These are phyloP conservation scores for Botryobasidium botryosum DNA, from an alignment of 768 basidiomycete genomes.

Conservation along the genomic window DNA sequence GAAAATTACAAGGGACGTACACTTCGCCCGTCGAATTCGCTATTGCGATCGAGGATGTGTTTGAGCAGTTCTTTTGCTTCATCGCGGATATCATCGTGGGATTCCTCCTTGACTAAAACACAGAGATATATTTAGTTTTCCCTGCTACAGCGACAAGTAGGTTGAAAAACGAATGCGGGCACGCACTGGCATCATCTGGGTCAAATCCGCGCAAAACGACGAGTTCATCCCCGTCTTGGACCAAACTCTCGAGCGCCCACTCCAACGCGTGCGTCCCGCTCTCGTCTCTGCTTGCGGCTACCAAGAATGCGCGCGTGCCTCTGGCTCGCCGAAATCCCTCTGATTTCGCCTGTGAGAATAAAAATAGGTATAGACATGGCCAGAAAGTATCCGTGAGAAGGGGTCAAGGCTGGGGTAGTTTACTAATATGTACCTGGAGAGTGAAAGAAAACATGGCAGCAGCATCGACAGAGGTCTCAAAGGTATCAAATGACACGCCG, in stretches of 20 bases:
- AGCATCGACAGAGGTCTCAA: slow-evolving; percentile 28
- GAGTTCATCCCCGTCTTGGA: slow-evolving; percentile 82
- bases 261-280: slow-evolving; percentile 77
- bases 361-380: neutral
- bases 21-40: slow-evolving; percentile 64
- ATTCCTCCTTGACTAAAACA: slow-evolving; percentile 37
- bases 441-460: slow-evolving; percentile 82
- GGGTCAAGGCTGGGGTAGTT: neutral
- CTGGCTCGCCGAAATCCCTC: slow-evolving; percentile 61
- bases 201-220: slow-evolving; percentile 85
- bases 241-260: slow-evolving; percentile 75
- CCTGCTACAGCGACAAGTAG: neutral
- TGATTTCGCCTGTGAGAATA: slow-evolving; percentile 38
- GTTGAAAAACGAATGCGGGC: neutral
- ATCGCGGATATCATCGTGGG: slow-evolving; percentile 54
- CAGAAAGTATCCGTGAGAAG: neutral
- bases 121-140: neutral
- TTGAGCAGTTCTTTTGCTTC: slow-evolving; percentile 75
- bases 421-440: slow-evolving; percentile 26
- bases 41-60: slow-evolving; percentile 61
- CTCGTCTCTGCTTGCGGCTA: slow-evolving; percentile 77
- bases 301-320: slow-evolving; percentile 75
- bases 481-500: slow-evolving; percentile 77
- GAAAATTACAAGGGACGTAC: slow-evolving; percentile 21
- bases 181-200: slow-evolving; percentile 62